Base-by-base conservation (phyloP, 108 stramenopile genomes). In the Pinguiococcus pyrenoidosus region DNA sequence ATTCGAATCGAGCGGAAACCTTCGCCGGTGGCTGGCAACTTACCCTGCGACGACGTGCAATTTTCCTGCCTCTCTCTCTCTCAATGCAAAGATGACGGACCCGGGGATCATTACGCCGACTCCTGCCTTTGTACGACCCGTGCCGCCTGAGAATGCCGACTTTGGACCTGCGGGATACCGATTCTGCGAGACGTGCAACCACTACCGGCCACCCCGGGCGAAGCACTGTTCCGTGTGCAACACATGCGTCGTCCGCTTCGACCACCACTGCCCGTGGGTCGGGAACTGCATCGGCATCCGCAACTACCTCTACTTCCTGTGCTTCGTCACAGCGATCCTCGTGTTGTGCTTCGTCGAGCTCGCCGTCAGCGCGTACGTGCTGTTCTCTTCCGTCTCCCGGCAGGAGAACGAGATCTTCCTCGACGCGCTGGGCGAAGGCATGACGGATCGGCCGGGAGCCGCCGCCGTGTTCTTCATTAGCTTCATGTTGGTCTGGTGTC, bases 241-340 rank as follows among this genome's bases (percentile, higher is more conserved):
- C 25, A 48, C 62, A 25, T 76, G 75, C 66, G 73, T 74, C n/a
- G 59, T 54, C 3, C 29, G 62, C 38, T 74, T 76, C 50, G 75
- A 76, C 58, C 75, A 76, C 45, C 75, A 76, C 51, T 76, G 75
- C 68, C 64, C 73, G 22, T 76, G 69, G 69, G 47, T 68, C 9
- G 51, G 62, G 24, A 74, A 59, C 34, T 76, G 75, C 42, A 59
- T 76, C 27, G 75, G 72, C 9, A 18, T n/a, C 9, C 32, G 72
- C 4, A 76, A 76, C 66, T 56, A 71, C 25, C 45, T 62, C 3
- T 69, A 41, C 38, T 76, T 76, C 56, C 8, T 70, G 0, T 56
- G 28, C 24, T 74, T 76, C 32, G 39, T 76, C 21, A 3, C 50
- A 1, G 14, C 51, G 29, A 21, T 18, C 39, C 48, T 51, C 0